A percentile compares a stretch with the other conserved stretches of the same genome.
Conservation (phyloP, 2,329 filamentous ascomycete genomes). For the Alternaria novae-zelandiae region DNA sequence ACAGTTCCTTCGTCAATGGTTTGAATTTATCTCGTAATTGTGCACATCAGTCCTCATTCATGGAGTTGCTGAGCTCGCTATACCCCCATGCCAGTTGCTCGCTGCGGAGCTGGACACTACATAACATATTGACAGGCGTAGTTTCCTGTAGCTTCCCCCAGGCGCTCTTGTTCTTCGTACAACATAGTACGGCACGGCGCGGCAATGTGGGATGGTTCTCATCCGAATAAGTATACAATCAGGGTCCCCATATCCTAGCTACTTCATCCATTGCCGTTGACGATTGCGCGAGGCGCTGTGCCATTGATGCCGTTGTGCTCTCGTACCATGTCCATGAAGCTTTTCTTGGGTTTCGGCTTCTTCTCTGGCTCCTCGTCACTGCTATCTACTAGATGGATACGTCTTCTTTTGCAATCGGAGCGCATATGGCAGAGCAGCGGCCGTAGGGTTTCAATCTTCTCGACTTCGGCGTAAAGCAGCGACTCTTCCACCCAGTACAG, state of each 20-base stretch:
- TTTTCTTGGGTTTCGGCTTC: constrained; percentile 42
- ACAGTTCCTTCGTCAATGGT: neutral
- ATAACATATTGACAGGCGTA: neutral
- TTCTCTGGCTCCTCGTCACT: constrained; percentile 28
- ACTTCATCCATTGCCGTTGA: constrained; percentile 38
- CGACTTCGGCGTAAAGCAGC: constrained; percentile 34
- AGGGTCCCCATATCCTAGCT: neutral
- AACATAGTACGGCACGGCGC: neutral
- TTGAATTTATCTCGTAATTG: constrained; percentile 3
- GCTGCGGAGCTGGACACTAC: neutral
- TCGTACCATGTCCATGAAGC: constrained; percentile 46
- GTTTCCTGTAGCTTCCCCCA: neutral
- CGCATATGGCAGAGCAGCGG: constrained; percentile 41
- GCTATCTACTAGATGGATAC: constrained; percentile 32
- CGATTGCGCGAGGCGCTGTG: constrained; percentile 13
- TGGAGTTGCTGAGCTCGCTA: neutral
- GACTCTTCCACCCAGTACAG: constrained; percentile 47
- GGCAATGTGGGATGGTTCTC: neutral
- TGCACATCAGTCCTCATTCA: constrained; percentile 1
- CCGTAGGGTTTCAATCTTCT: constrained; percentile 36
- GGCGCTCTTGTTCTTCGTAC: neutral
- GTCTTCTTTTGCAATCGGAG: constrained; percentile 33
- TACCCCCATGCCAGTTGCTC: neutral
- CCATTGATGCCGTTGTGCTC: constrained; percentile 33
- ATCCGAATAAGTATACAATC: constrained; percentile 12